phyloP scores from a whole-genome alignment of 192 early-diverging fungal genomes.

The Pecoramyces ruminantium region DNA sequence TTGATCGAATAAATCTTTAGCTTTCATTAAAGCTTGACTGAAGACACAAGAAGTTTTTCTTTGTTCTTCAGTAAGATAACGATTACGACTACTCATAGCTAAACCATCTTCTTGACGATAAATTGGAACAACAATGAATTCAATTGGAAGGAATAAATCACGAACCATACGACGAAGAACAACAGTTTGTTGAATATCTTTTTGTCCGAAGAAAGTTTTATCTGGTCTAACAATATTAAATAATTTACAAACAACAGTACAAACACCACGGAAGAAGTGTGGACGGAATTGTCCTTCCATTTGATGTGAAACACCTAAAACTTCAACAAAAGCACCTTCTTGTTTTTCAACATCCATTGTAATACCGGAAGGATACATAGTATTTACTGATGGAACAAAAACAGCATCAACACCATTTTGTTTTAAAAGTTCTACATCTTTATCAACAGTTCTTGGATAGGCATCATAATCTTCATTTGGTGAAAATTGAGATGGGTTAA shows the following conservation, averaged over 20 bases:
- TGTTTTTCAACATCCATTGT: constrained; percentile 59
- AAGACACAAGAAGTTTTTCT: constrained; percentile 52
- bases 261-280: constrained; percentile 92
- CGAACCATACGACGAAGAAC: constrained; percentile 59
- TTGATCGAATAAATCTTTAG: not conserved
- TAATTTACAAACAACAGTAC: constrained; percentile 84
- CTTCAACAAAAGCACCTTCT: constrained; percentile 79
- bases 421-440: constrained; percentile 53
- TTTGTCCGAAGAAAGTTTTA: constrained; percentile 82
- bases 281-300: constrained; percentile 85
- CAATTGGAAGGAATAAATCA: constrained; percentile 66
- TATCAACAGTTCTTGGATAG: constrained; percentile 73
- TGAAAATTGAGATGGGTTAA: constrained; percentile 98
- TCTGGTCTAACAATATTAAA: constrained; percentile 79
- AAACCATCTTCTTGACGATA: constrained; percentile 64
- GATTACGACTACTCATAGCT: constrained; percentile 80
- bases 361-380: constrained; percentile 92
- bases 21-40: constrained; percentile 36
- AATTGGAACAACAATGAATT: constrained; percentile 55
- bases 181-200: constrained; percentile 89
- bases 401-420: constrained; percentile 28
- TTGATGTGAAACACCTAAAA: constrained; percentile 73
- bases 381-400: constrained; percentile 48
- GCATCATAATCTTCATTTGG: constrained; percentile 80
- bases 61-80: constrained; percentile 59